Conservation (phyloP, 306 rosid genomes). For the Cucumis cinereus region DNA sequence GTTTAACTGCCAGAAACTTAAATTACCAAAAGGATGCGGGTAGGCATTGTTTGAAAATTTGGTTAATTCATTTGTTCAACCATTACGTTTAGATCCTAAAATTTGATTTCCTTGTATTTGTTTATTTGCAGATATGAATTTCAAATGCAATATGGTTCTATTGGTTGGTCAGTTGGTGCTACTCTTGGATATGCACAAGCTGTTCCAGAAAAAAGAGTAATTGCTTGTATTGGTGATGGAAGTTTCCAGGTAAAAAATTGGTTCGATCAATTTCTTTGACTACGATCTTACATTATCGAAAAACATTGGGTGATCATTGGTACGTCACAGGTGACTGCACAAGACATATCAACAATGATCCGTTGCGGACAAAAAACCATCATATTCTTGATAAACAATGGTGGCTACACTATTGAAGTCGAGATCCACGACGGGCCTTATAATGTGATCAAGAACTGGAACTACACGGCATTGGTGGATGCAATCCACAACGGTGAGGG, state of each 20-base stretch:
- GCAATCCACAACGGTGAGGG: conserved; percentile 63
- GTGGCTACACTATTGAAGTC: conserved; percentile 61
- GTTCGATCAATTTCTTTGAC: not conserved
- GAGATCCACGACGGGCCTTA: conserved; percentile 66
- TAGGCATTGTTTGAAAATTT: not conserved
- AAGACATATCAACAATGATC: conserved; percentile 57
- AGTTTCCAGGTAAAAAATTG: conserved; percentile 39
- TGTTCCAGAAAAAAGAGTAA: conserved; percentile 36
- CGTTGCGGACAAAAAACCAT: conserved; percentile 36
- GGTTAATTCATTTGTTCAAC: not conserved
- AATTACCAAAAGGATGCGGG: conserved; percentile 52
- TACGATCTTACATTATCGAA: not conserved
- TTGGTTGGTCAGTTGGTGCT: conserved; percentile 62
- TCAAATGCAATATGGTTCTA: conserved; percentile 63
- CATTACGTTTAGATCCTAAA: not conserved
- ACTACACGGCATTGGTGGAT: conserved; percentile 44
- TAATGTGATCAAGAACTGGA: conserved; percentile 62
- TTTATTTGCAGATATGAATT: conserved; percentile 41
- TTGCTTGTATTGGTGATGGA: conserved; percentile 58
- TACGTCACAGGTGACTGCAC: conserved; percentile 36
- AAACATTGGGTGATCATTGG: not conserved
- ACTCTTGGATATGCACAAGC: conserved; percentile 61
- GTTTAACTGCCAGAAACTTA: conserved; percentile 61
- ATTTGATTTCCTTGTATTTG: too few relatives aligned
- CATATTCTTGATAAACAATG: conserved; percentile 55